Percentiles rank a stretch among this genome's conserved stretches.
Evolutionary conservation across 2,329 filamentous ascomycete species (phyloP).

Genomic region (Verticillium tricorpus): DNA sequence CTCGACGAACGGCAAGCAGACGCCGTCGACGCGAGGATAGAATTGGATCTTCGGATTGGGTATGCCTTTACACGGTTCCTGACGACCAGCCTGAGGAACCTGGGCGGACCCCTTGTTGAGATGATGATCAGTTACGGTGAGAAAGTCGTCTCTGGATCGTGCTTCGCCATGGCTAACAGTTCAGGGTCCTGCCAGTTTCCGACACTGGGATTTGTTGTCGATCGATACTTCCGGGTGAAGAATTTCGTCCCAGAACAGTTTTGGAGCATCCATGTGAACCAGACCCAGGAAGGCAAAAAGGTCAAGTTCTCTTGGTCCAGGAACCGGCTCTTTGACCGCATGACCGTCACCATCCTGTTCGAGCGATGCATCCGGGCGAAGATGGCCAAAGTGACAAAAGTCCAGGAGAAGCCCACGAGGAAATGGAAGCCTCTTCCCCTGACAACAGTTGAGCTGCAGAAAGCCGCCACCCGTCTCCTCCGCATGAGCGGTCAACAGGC

Average conservation of each 20-base stretch:
- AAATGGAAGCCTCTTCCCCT: slow-evolving; percentile 93
- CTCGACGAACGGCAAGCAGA: slow-evolving; percentile 83
- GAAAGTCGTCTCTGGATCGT: slow-evolving; percentile 9
- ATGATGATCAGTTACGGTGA: slow-evolving; percentile 77
- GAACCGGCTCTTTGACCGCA: slow-evolving; percentile 81
- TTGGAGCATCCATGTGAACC: slow-evolving; percentile 85
- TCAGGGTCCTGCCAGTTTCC: slow-evolving; percentile 91
- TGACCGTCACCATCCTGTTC: slow-evolving; percentile 74
- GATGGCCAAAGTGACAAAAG: slow-evolving; percentile 74
- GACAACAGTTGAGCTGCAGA: slow-evolving; percentile 94
- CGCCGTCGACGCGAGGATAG: slow-evolving; percentile 83
- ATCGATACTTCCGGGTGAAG: slow-evolving; percentile 88
- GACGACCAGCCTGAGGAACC: slow-evolving; percentile 68
- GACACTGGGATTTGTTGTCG: slow-evolving; percentile 93
- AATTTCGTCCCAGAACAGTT: slow-evolving; percentile 92
- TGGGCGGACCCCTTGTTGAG: slow-evolving; percentile 63
- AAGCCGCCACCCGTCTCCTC: slow-evolving; percentile 84
- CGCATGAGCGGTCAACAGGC: slow-evolving; percentile 88
- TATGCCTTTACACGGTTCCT: slow-evolving; percentile 89
- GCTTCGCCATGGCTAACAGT: slow-evolving; percentile 5
- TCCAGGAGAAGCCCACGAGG: slow-evolving; percentile 84
- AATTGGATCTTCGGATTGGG: slow-evolving; percentile 88
- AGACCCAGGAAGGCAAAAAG: slow-evolving; percentile 70
- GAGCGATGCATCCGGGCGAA: slow-evolving; percentile 78
- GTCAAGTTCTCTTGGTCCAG: slow-evolving; percentile 84